Evolutionary conservation across 2,329 filamentous ascomycete species (phyloP).

Genomic region (Verticillium tricorpus): DNA sequence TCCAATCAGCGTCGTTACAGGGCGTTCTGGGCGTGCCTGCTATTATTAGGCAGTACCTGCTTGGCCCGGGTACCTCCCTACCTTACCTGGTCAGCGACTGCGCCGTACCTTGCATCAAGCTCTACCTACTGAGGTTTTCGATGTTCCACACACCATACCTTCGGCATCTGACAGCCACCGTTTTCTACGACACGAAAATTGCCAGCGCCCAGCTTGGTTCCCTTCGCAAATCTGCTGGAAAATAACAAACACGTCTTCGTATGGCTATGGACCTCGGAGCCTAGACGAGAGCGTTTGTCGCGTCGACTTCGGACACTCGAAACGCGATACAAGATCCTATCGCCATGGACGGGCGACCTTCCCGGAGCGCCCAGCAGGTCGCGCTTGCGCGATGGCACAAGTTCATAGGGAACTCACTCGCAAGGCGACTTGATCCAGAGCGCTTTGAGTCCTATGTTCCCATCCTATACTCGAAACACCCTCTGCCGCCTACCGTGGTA

Average conservation of each 20-base stretch:
- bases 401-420: conserved; percentile 48
- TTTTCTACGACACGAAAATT: neutral
- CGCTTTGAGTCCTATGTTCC: conserved; percentile 48
- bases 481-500: conserved; percentile 44
- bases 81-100: no score
- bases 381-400: conserved; percentile 39
- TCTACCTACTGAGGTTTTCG: no score
- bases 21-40: no score
- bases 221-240: neutral
- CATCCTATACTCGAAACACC: conserved; percentile 45
- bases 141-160: neutral
- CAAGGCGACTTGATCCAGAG: conserved; percentile 45
- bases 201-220: neutral
- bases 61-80: no score
- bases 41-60: no score
- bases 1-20: no score
- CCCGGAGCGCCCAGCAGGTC: conserved; percentile 13
- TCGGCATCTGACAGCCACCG: neutral
- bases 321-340: neutral
- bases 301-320: neutral
- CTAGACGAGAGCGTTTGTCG: neutral
- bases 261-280: neutral
- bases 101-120: no score
- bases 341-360: conserved; percentile 11
- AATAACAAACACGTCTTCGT: neutral